A percentile compares a stretch with the other conserved stretches of the same genome.
phyloP scores from a whole-genome alignment of 2,329 filamentous ascomycete genomes.

The Fusarium torreyae region DNA sequence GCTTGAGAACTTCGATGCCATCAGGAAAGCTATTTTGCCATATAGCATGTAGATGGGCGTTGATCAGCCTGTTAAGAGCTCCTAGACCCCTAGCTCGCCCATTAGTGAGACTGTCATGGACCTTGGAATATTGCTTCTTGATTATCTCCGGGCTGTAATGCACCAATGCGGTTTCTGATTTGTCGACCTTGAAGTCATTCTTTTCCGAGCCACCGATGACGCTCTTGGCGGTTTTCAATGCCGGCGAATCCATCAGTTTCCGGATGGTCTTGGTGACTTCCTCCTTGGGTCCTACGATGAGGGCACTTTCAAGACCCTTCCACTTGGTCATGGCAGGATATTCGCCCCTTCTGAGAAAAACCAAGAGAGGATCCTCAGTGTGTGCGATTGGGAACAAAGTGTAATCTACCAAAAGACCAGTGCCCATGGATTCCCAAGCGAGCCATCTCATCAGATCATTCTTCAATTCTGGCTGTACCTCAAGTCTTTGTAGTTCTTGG shows the following conservation, averaged over 20 bases:
- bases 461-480: conserved; percentile 75
- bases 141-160: conserved; percentile 80
- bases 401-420: conserved; percentile 84
- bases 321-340: conserved; percentile 82
- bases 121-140: conserved; percentile 74
- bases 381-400: conserved; percentile 88
- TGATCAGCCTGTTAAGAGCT: conserved; percentile 82
- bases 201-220: conserved; percentile 74
- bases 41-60: conserved; percentile 84
- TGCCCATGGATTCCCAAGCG: conserved; percentile 93
- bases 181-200: conserved; percentile 76
- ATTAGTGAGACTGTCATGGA: conserved; percentile 74
- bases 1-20: conserved; percentile 87
- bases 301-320: conserved; percentile 76
- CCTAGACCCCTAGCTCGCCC: conserved; percentile 73
- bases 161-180: conserved; percentile 77
- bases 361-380: conserved; percentile 79
- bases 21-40: conserved; percentile 85
- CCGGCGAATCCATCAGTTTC: conserved; percentile 67
- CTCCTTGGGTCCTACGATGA: conserved; percentile 79
- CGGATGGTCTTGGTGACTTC: conserved; percentile 76
- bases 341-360: conserved; percentile 81
- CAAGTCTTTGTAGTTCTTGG: conserved; percentile 74
- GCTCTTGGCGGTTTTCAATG: conserved; percentile 70
- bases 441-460: conserved; percentile 86